Base-by-base conservation (phyloP, 768 basidiomycete genomes). In the Lentinula lateritia region DNA sequence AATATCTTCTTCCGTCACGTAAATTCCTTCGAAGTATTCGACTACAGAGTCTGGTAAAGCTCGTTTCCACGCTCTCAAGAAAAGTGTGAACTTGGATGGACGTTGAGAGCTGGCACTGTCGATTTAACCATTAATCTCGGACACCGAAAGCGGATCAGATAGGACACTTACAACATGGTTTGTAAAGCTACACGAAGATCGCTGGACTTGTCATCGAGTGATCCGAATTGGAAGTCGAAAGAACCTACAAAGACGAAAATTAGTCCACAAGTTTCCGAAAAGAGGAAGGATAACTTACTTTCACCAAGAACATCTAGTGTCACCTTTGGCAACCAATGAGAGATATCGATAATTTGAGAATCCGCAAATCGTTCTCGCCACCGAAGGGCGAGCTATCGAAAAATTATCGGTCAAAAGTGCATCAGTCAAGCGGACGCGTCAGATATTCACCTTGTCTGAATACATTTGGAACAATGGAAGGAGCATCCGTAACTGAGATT, bases 271-370 rank as follows among this genome's bases (percentile, higher is more conserved):
- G 55, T 28, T 38, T 10, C 7, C 7, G 5, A 6, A 15, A 32
- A 16, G 8, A 54, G n/a, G 0, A 50, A 16, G 8, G 20, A 20
- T 15, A 13, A 12, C 13, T 28, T 62, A 76, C 75, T 71, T 65
- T 73, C 71, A 1, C 75, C 75, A 32, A 75, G 72, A 35, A 71
- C 72, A 61, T 76, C 75, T 23, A 76, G 61, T 1, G 74, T 74
- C 0, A 72, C 72, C 6, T 71, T 67, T n/a, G 68, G 66, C 8
- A 74, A 60, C 66, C 69, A 69, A 28, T 62, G 50, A 28, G 66
- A 64, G 2, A 74, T 58, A 28, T 73, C 66, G 15, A 74, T 35
- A 20, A 69, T 64, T 5, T 55, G 52, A 12, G 64, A 64, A 56
- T 56, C 39, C 12, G 36, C 63, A 12, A 72, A 50, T 23, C 53